phyloP scores from a whole-genome alignment of 2,329 filamentous ascomycete species.

The Rasamsonia emersonii region DNA sequence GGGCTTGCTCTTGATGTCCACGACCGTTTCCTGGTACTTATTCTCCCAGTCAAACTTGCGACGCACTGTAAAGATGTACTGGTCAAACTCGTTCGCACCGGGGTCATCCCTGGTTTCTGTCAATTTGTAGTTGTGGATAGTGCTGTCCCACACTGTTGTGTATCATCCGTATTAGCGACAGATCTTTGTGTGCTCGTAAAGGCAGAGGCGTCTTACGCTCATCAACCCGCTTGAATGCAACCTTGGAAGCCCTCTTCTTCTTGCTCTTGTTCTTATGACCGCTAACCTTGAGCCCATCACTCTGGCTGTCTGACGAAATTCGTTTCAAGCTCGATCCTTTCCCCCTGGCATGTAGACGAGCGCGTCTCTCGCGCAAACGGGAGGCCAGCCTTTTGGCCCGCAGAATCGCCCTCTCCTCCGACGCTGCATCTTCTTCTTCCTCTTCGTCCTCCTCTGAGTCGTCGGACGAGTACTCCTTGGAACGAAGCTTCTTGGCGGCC shows the following conservation, averaged over 20 bases:
- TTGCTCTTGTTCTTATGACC: conserved; percentile 23
- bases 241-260: conserved; percentile 44
- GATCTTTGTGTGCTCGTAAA: neutral
- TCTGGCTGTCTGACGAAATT: conserved; percentile 3
- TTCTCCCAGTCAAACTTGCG: conserved; percentile 78
- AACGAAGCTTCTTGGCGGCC: conserved; percentile 19
- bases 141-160: conserved; percentile 42
- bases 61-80: conserved; percentile 75
- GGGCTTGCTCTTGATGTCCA: conserved; percentile 79
- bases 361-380: conserved; percentile 13
- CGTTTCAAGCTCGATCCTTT: conserved; percentile 9
- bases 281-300: conserved; percentile 14
- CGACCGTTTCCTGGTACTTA: conserved; percentile 63
- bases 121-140: conserved; percentile 57
- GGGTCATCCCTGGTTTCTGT: conserved; percentile 58
- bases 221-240: conserved; percentile 63
- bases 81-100: conserved; percentile 61
- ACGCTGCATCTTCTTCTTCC: conserved; percentile 22
- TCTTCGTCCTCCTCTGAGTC: conserved; percentile 23
- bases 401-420: conserved; percentile 16
- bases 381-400: conserved; percentile 16
- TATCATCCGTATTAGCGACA: conserved; percentile 1
- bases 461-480: conserved; percentile 20
- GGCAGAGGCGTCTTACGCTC: conserved; percentile 34
- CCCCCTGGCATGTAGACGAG: conserved; percentile 12